Percentiles rank a stretch among this genome's conserved stretches.
These are phyloP conservation scores for Naematelia aurantialba DNA, from an alignment of 768 basidiomycete genomes.

Conservation along the genomic window DNA sequence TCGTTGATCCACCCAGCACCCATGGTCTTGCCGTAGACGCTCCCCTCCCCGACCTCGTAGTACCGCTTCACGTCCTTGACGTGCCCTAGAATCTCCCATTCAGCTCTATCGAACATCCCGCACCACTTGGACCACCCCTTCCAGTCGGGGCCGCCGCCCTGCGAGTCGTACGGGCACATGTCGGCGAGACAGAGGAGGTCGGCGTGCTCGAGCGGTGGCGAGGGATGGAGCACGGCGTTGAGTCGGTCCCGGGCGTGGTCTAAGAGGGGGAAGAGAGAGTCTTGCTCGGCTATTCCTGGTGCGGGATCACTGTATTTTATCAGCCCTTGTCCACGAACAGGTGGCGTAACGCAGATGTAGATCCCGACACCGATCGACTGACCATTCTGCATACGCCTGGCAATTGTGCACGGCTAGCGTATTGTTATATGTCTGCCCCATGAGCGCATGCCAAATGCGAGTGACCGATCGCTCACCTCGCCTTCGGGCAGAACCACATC, in stretches of 20 bases:
- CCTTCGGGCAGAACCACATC: conserved; percentile 37
- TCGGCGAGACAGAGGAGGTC: conserved; percentile 65
- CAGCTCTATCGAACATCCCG: conserved; percentile 61
- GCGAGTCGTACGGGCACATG: conserved; percentile 69
- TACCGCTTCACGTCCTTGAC: conserved; percentile 71
- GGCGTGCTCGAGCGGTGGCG: conserved; percentile 51
- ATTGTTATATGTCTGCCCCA: conserved; percentile 31
- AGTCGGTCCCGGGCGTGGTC: conserved; percentile 21
- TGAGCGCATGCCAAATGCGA: background rate
- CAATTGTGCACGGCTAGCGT: conserved; percentile 43
- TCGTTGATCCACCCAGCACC: conserved; percentile 79
- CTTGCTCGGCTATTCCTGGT: conserved; percentile 15
- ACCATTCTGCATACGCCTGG: conserved; percentile 30
- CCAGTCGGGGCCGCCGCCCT: conserved; percentile 56
- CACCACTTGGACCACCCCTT: conserved; percentile 64
- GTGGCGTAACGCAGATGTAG: background rate
- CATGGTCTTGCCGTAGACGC: conserved; percentile 24
- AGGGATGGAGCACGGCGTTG: conserved; percentile 28
- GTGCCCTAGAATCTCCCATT: conserved; percentile 69
- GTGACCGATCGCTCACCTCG: conserved; percentile 15
- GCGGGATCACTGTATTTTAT: conserved; percentile 16
- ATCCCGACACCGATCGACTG: conserved; percentile 5
- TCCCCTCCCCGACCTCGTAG: conserved; percentile 54
- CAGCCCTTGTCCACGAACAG: background rate
- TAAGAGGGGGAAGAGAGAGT: conserved; percentile 15